Percentiles rank a stretch among this genome's conserved stretches.
phyloP scores from a whole-genome alignment of 2,329 filamentous ascomycete genomes.

The Trichoderma sp. region DNA sequence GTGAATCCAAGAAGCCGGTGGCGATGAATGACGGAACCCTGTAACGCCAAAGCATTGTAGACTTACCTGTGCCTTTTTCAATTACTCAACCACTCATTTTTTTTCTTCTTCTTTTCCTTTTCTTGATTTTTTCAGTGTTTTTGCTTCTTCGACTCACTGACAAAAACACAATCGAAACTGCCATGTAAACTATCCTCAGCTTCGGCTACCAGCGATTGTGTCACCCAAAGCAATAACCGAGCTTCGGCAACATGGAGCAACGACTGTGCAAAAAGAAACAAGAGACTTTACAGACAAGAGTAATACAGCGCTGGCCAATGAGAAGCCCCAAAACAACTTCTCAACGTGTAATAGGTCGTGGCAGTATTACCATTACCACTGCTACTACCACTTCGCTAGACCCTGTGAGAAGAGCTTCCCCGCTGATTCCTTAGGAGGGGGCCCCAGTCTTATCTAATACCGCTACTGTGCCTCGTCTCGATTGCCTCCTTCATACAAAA shows the following conservation, averaged over 20 bases:
- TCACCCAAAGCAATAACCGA: background rate
- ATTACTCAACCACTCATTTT: background rate
- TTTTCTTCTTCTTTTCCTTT: background rate
- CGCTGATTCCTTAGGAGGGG: background rate
- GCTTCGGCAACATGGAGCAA: background rate
- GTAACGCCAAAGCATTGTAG: background rate
- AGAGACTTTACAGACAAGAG: background rate
- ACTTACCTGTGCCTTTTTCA: background rate
- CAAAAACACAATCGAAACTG: background rate
- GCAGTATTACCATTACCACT: background rate
- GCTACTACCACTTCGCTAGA: background rate
- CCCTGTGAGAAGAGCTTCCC: background rate
- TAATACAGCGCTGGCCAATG: background rate
- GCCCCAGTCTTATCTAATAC: conserved; percentile 16
- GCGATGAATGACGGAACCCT: background rate
- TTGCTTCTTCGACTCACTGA: background rate
- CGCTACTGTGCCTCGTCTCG: background rate
- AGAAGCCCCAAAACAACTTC: background rate
- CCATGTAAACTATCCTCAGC: background rate
- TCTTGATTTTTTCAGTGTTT: background rate
- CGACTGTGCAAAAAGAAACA: background rate
- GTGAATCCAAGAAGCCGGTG: background rate
- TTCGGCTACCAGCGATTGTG: background rate
- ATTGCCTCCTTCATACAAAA: background rate
- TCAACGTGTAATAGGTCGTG: background rate